A percentile compares a stretch with the other conserved stretches of the same genome.
Evolutionary conservation across 2,329 filamentous ascomycete species (phyloP).

Genomic region (Fusarium nygamai): DNA sequence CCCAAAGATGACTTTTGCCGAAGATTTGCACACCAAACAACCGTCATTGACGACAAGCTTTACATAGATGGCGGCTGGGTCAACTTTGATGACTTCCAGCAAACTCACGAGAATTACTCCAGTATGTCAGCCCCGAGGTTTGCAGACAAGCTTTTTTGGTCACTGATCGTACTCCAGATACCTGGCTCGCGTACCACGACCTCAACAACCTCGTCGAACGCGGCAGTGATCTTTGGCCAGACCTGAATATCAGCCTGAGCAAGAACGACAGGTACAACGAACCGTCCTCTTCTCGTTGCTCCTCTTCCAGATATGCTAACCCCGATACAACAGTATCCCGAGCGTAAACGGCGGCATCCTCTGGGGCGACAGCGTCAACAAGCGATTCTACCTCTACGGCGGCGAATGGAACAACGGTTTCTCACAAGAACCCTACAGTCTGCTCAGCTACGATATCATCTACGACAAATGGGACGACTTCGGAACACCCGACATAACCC

Average conservation of each 20-base stretch:
- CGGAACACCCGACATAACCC: background rate
- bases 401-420: conserved; percentile 1
- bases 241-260: background rate
- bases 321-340: background rate
- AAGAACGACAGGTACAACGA: background rate
- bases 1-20: background rate
- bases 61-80: conserved; percentile 4
- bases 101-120: background rate
- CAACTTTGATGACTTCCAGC: conserved; percentile 7
- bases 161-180: background rate
- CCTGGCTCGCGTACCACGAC: background rate
- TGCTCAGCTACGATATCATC: background rate
- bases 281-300: fast-evolving
- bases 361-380: background rate
- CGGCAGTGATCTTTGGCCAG: background rate
- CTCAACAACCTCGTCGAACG: background rate
- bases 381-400: background rate
- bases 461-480: conserved; percentile 4
- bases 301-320: background rate
- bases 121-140: background rate
- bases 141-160: background rate
- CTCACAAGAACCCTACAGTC: background rate
- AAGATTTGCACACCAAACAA: background rate
- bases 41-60: background rate
- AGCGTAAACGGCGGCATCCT: background rate